These are phyloP conservation scores for Volvox reticuliferus DNA, from an alignment of 139 green algal species.

Conservation along the genomic window DNA sequence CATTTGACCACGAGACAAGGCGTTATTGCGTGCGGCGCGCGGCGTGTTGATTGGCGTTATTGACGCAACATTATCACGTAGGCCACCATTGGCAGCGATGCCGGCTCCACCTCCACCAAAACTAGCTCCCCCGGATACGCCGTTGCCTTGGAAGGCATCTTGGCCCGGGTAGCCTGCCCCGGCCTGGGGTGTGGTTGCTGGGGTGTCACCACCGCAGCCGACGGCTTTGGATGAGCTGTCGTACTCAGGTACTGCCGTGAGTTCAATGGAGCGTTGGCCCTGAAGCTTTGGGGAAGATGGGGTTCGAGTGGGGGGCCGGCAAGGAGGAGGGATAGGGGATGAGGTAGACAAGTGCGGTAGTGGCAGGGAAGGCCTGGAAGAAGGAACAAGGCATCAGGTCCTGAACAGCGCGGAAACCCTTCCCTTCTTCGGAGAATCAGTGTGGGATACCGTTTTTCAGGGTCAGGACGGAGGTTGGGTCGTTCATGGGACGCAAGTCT, in stretches of 20 bases:
- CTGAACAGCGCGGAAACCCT: too few species aligned
- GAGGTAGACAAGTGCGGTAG: not conserved
- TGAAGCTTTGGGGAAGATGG: not conserved
- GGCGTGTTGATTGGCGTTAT: not conserved
- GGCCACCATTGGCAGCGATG: not conserved
- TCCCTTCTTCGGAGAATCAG: too few species aligned
- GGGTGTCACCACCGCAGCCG: not conserved
- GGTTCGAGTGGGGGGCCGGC: not conserved
- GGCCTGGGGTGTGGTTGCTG: not conserved
- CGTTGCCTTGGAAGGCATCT: not conserved
- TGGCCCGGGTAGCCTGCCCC: too few species aligned
- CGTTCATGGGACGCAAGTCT: too few species aligned
- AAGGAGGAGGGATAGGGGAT: too few species aligned
- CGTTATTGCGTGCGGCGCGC: not conserved
- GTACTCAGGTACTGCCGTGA: constrained; percentile 11
- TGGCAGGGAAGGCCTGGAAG: not conserved
- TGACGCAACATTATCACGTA: not conserved
- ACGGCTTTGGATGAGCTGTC: not conserved
- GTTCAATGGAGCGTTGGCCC: constrained; percentile 5
- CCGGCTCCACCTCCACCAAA: not conserved
- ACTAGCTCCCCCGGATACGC: not conserved
- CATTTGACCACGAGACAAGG: too few species aligned
- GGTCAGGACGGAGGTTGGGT: too few species aligned
- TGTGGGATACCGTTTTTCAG: too few species aligned
- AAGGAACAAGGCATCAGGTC: too few species aligned